phyloP scores from a whole-genome alignment of 2,329 filamentous ascomycete genomes.

The Setomelanomma holmii region DNA sequence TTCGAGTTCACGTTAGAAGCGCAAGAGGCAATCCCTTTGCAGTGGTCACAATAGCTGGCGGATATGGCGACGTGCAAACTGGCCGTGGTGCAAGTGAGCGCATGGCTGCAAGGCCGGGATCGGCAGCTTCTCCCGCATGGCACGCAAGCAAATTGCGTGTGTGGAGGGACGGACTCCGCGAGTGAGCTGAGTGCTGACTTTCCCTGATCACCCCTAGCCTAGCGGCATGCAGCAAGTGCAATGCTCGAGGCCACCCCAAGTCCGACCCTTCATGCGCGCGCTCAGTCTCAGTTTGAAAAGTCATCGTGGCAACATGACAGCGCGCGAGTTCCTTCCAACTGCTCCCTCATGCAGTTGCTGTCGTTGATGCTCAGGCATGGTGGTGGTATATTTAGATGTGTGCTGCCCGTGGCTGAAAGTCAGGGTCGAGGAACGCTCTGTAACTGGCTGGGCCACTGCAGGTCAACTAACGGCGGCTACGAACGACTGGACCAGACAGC shows the following conservation, averaged over 20 bases:
- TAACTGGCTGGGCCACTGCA: conserved; percentile 8
- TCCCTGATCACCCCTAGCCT: too few relatives aligned
- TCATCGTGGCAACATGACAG: conserved; percentile 1
- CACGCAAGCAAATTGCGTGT: conserved; percentile 27
- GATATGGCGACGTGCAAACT: not conserved
- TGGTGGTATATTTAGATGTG: conserved; percentile 29
- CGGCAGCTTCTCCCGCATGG: conserved; percentile 17
- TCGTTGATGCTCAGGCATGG: not conserved
- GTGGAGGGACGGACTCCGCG: conserved; percentile 23
- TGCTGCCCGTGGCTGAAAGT: conserved; percentile 29
- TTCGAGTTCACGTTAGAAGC: conserved; percentile 2
- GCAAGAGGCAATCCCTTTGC: not conserved
- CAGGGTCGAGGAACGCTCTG: conserved; percentile 10
- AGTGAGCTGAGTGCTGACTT: conserved; percentile 15
- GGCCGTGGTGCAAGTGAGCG: conserved; percentile 5
- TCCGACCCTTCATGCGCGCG: conserved; percentile 11
- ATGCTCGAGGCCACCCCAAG: conserved; percentile 10
- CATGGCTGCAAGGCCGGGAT: conserved; percentile 17
- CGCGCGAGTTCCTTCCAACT: not conserved
- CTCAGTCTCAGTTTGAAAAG: not conserved
- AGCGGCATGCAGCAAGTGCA: too few relatives aligned
- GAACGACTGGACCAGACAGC: conserved; percentile 28
- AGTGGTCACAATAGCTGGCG: not conserved
- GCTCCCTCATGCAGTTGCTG: not conserved
- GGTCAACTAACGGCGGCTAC: conserved; percentile 19